Evolutionary conservation across 306 rosid species (phyloP).

Genomic region (Begonia masoniana): DNA sequence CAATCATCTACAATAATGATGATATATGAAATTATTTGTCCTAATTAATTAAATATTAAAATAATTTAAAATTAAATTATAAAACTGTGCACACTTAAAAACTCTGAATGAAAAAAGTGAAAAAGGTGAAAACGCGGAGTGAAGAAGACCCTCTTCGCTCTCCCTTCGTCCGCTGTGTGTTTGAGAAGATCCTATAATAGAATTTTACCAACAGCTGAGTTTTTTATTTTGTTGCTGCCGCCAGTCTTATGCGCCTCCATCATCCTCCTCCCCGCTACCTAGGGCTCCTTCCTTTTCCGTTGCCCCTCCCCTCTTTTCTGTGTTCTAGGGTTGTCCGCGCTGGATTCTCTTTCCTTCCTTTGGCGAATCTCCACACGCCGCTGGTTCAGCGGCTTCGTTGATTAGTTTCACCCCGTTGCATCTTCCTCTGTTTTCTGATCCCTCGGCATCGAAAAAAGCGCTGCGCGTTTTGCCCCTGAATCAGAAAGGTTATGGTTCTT

Average conservation of each 20-base stretch:
- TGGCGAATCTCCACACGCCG: conserved; percentile 62
- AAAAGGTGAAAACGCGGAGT: neutral
- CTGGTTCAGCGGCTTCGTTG: conserved; percentile 76
- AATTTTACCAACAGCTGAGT: conserved; percentile 8
- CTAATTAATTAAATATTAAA: too few species aligned
- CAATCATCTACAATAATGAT: too few species aligned
- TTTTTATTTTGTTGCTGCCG: conserved; percentile 24
- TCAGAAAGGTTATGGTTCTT: conserved; percentile 12
- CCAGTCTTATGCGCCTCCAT: conserved; percentile 55
- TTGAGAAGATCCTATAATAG: conserved; percentile 15
- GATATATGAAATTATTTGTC: too few species aligned
- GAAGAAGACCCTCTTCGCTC: conserved; percentile 1
- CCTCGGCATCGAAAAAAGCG: neutral
- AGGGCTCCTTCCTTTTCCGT: conserved; percentile 39
- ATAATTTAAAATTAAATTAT: too few species aligned
- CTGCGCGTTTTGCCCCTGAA: conserved; percentile 6
- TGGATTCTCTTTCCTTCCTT: conserved; percentile 50
- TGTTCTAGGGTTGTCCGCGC: conserved; percentile 26
- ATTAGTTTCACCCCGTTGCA: conserved; percentile 20
- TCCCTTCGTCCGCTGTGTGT: conserved; percentile 5
- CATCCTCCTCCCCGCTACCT: conserved; percentile 17
- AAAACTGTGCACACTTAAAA: neutral
- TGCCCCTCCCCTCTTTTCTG: neutral
- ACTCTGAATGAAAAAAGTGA: neutral
- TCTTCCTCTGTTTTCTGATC: conserved; percentile 6